phyloP scores from a whole-genome alignment of 2,329 filamentous ascomycete genomes.

The Ascochyta viciae-villosae region DNA sequence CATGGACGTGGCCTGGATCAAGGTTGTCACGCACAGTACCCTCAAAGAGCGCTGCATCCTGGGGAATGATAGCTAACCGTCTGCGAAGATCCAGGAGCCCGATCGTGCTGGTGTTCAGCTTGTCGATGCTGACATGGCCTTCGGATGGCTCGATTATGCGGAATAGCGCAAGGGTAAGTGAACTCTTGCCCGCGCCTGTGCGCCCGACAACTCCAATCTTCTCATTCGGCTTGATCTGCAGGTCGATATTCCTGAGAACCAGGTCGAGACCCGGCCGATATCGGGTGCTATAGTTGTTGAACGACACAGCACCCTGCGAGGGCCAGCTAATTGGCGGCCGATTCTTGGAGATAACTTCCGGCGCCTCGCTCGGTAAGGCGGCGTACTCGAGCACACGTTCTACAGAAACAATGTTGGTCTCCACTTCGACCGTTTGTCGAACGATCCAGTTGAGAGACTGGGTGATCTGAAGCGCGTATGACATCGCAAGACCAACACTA shows the following conservation, averaged over 20 bases:
- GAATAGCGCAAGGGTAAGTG: constrained; percentile 90
- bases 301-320: constrained; percentile 83
- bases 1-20: constrained; percentile 91
- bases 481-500: constrained; percentile 91
- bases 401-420: constrained; percentile 99
- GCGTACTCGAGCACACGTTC: constrained; percentile 98
- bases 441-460: constrained; percentile 99
- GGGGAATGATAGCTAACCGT: constrained; percentile 93
- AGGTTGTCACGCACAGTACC: constrained; percentile 93
- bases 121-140: constrained; percentile 88
- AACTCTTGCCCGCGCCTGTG: constrained; percentile 95
- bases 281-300: constrained; percentile 92
- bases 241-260: constrained; percentile 88
- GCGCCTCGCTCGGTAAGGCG: constrained; percentile 86
- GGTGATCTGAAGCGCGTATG: constrained; percentile 95
- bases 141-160: constrained; percentile 88
- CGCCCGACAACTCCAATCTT: constrained; percentile 98
- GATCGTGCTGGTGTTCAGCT: constrained; percentile 86
- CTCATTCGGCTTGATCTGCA: constrained; percentile 94
- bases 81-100: constrained; percentile 87
- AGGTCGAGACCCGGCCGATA: constrained; percentile 90
- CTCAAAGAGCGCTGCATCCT: constrained; percentile 95
- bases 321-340: constrained; percentile 92
- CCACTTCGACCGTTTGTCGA: constrained; percentile 97
- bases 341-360: constrained; percentile 88